These are phyloP conservation scores for Stagonosporopsis rhizophila DNA, from an alignment of 2,329 filamentous ascomycete genomes.

Conservation along the genomic window DNA sequence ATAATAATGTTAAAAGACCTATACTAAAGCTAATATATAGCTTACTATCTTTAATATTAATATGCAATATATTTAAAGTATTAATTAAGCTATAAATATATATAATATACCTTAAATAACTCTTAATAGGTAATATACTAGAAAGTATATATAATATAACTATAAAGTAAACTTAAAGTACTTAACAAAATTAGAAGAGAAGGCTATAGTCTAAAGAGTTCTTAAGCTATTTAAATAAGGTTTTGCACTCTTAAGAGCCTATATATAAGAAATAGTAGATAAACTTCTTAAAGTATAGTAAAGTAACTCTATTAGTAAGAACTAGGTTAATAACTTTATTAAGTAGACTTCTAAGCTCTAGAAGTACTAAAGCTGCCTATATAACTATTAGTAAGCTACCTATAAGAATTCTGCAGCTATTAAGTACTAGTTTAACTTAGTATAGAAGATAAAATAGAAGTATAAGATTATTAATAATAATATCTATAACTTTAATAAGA, in stretches of 20 bases:
- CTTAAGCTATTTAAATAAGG: neutral
- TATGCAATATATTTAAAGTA: neutral
- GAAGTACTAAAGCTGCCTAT: conserved; percentile 6
- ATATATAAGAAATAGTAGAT: conserved; percentile 24
- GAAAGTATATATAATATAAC: neutral
- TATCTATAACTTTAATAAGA: conserved; percentile 27
- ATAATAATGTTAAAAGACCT: neutral
- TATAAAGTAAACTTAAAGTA: conserved; percentile 1
- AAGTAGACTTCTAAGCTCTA: conserved; percentile 11
- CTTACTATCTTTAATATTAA: neutral
- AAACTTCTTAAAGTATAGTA: conserved; percentile 10
- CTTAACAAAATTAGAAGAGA: conserved; percentile 12
- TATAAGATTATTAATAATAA: conserved; percentile 16
- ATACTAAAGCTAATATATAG: neutral
- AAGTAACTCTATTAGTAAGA: conserved; percentile 9
- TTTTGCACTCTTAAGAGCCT: conserved; percentile 9
- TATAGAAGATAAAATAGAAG: conserved; percentile 4
- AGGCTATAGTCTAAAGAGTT: conserved; percentile 2
- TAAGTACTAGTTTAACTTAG: neutral
- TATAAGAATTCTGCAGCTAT: conserved; percentile 10
- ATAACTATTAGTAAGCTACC: conserved; percentile 17
- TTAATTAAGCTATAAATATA: neutral
- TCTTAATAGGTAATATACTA: neutral
- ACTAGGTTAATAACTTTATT: conserved; percentile 20
- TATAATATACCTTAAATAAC: neutral